A percentile compares a stretch with the other conserved stretches of the same genome.
Evolutionary conservation across 768 basidiomycete species (phyloP).

Genomic region (button mushroom (Agaricus bisporus)): DNA sequence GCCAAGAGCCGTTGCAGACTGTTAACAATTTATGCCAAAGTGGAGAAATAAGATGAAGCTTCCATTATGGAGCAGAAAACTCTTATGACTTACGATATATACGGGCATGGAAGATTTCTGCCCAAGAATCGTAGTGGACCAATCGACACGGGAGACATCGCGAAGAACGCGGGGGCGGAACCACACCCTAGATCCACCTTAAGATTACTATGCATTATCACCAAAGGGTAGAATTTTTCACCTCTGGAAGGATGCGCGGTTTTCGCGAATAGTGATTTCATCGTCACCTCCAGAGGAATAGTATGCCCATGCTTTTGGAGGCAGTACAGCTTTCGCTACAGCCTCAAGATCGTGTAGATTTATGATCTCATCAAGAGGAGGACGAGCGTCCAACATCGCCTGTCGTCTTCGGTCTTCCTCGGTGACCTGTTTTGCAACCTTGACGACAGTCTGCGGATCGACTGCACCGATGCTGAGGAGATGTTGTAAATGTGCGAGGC

Average conservation of each 20-base stretch:
- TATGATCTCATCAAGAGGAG: constrained; percentile 71
- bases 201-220: constrained; percentile 5
- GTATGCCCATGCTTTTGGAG: constrained; percentile 91
- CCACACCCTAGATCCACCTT: constrained; percentile 53
- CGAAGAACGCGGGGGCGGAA: constrained; percentile 87
- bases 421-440: constrained; percentile 55
- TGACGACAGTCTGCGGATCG: constrained; percentile 60
- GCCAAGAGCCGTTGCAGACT: constrained; percentile 81
- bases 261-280: constrained; percentile 86
- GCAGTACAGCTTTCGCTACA: constrained; percentile 75
- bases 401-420: constrained; percentile 68
- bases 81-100: constrained; percentile 33
- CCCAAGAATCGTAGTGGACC: constrained; percentile 77
- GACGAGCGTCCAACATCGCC: constrained; percentile 56
- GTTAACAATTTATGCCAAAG: constrained; percentile 1
- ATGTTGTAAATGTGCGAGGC: background rate
- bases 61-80: too few species aligned
- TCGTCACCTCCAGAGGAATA: constrained; percentile 95
- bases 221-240: constrained; percentile 18
- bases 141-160: constrained; percentile 83
- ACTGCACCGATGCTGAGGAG: constrained; percentile 59
- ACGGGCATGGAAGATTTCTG: constrained; percentile 70
- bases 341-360: constrained; percentile 95
- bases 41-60: background rate
- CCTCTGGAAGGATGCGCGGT: constrained; percentile 90